These are phyloP conservation scores for Lepiota venenata DNA, from an alignment of 768 basidiomycete species.

Conservation along the genomic window DNA sequence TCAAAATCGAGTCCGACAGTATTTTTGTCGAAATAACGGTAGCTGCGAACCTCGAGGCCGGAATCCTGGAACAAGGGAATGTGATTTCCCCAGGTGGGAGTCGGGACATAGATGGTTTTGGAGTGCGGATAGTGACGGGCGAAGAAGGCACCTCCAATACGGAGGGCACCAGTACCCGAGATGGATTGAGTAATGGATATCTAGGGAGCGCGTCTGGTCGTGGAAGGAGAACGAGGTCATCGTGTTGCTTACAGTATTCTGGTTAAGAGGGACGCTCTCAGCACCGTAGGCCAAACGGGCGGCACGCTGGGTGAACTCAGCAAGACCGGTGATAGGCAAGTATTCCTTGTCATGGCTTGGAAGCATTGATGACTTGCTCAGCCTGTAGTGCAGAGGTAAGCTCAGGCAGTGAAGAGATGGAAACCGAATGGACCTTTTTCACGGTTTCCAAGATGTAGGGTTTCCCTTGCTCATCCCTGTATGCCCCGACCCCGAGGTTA, in stretches of 20 bases:
- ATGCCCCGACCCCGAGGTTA: slow-evolving; percentile 96
- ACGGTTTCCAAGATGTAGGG: slow-evolving; percentile 91
- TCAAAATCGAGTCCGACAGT: slow-evolving; percentile 92
- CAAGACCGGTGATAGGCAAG: slow-evolving; percentile 89
- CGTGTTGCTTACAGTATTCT: slow-evolving; percentile 59
- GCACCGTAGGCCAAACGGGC: slow-evolving; percentile 89
- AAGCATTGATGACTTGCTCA: slow-evolving; percentile 64
- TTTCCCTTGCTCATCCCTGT: slow-evolving; percentile 92
- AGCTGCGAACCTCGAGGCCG: slow-evolving; percentile 87
- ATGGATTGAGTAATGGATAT: slow-evolving; percentile 90
- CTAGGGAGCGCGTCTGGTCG: slow-evolving; percentile 32
- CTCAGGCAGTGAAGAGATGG: not conserved
- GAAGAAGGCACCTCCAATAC: slow-evolving; percentile 92
- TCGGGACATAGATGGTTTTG: slow-evolving; percentile 87
- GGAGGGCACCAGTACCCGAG: slow-evolving; percentile 96
- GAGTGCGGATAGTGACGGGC: slow-evolving; percentile 84
- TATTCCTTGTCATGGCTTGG: slow-evolving; percentile 91
- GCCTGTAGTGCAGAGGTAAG: slow-evolving; percentile 44
- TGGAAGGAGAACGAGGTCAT: slow-evolving; percentile 3
- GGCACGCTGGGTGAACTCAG: slow-evolving; percentile 82
- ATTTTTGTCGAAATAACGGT: slow-evolving; percentile 92
- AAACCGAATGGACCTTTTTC: slow-evolving; percentile 56
- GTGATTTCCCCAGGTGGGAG: slow-evolving; percentile 98
- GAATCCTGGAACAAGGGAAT: slow-evolving; percentile 91
- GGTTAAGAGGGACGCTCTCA: slow-evolving; percentile 68